Evolutionary conservation across 2,329 filamentous ascomycete species (phyloP), one percentile per base, ranked within the genome.

Genomic region (Daldinia sp.): DNA sequence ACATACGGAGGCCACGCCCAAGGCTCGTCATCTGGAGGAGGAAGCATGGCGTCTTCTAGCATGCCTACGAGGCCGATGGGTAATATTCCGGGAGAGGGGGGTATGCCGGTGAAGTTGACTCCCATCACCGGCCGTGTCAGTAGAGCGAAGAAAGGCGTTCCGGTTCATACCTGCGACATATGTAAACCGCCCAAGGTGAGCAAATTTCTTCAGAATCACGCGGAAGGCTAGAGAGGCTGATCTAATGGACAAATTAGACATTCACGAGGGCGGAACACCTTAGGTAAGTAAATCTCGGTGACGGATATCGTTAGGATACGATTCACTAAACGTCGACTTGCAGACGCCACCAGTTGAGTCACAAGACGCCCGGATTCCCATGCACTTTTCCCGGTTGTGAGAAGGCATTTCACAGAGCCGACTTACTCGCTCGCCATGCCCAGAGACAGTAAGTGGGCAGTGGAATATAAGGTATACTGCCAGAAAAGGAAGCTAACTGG

Each of bases 231-330:
- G 48, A 54, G 39, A 39, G 37, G 41, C 41, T 68, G 20, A 65
- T 55, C 66, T 74, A 4, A 78, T 30, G 79, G 65, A 48, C 42
- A 44, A 54, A 65, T 13, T 58, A 89, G 88, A 89, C 86, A 1
- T 90, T 90, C 69, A 89, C 87, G 12, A 82, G 88, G 74, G 88
- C 88, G 33, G 88, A 90, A 74, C 88, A 90, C 78, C 78, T 90
- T 46, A 86, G 87, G 87, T 89, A 72, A 77, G 76, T 54, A 26
- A 15, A 46, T 4, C 26, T 37, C 33, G 33, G 6, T n/a, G 41
- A 61, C 42, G 4, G 51, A 50, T 58, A 23, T 68, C 42, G 53
- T 68, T 44, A 35, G 18, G 20, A 60, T 51, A 26, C 44, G 23
- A 15, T 39, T 65, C 59, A 68, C 78, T 80, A 72, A 79, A 74